Percentiles rank a stretch among this genome's conserved stretches.
Conservation (phyloP, 768 basidiomycete species). For the Kwoniella dejecticola region DNA sequence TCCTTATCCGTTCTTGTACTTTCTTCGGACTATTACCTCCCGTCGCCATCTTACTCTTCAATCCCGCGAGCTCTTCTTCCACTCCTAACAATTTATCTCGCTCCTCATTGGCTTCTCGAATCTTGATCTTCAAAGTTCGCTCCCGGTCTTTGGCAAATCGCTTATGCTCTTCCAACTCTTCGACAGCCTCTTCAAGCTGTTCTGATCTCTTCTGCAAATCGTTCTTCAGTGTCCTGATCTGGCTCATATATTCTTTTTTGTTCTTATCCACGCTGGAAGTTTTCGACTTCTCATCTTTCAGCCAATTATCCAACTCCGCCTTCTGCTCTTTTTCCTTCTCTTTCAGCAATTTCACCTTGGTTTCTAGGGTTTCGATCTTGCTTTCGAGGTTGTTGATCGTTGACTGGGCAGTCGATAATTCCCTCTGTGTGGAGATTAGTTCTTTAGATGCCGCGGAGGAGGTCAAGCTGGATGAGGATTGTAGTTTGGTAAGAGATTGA, state of each 20-base stretch:
- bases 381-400: slow-evolving; percentile 23
- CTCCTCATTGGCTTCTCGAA: slow-evolving; percentile 33
- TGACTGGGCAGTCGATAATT: slow-evolving; percentile 11
- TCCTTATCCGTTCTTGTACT: slow-evolving; percentile 11
- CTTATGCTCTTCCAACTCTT: slow-evolving; percentile 34
- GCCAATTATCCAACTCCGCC: slow-evolving; percentile 31
- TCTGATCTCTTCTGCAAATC: slow-evolving; percentile 31
- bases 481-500: slow-evolving; percentile 32
- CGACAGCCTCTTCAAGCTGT: slow-evolving; percentile 36
- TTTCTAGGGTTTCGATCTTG: slow-evolving; percentile 35
- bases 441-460: slow-evolving; percentile 8
- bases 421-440: slow-evolving; percentile 15
- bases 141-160: slow-evolving; percentile 38
- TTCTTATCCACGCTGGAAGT: slow-evolving; percentile 34
- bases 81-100: slow-evolving; percentile 25
- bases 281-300: slow-evolving; percentile 34
- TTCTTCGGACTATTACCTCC: slow-evolving; percentile 6
- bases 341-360: slow-evolving; percentile 26
- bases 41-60: slow-evolving; percentile 4
- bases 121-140: slow-evolving; percentile 34
- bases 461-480: slow-evolving; percentile 6
- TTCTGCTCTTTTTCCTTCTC: slow-evolving; percentile 36
- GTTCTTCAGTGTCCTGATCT: slow-evolving; percentile 27
- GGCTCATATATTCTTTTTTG: slow-evolving; percentile 30
- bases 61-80: slow-evolving; percentile 25